These are phyloP conservation scores for Xerocomus brunneocitrinus DNA, from an alignment of 768 basidiomycete genomes.

Conservation along the genomic window DNA sequence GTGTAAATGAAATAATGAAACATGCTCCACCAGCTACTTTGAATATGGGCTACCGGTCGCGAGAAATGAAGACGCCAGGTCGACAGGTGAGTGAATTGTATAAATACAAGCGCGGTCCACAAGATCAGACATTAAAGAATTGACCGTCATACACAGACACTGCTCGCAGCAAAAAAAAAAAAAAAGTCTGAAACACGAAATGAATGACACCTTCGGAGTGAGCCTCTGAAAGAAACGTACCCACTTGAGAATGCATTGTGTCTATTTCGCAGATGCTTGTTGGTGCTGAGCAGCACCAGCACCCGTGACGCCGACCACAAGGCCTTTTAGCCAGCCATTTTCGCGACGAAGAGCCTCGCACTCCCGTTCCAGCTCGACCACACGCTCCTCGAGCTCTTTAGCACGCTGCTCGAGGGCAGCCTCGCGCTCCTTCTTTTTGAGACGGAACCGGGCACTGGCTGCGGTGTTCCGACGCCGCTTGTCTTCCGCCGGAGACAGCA, in stretches of 20 bases:
- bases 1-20: not conserved
- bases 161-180: not conserved
- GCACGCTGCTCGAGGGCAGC: slow-evolving; percentile 80
- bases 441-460: slow-evolving; percentile 86
- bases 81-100: slow-evolving; percentile 5
- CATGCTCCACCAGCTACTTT: not conserved
- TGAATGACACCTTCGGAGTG: not conserved
- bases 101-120: slow-evolving; percentile 14
- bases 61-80: not conserved
- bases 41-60: not conserved
- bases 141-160: not conserved
- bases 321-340: slow-evolving; percentile 88
- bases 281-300: slow-evolving; percentile 42
- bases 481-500: slow-evolving; percentile 66
- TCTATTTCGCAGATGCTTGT: slow-evolving; percentile 19
- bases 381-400: slow-evolving; percentile 78
- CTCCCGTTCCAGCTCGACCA: slow-evolving; percentile 82
- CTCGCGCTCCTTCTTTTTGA: slow-evolving; percentile 96
- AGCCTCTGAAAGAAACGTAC: not conserved
- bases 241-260: not conserved
- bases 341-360: slow-evolving; percentile 85
- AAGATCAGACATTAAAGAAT: not conserved
- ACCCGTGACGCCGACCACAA: slow-evolving; percentile 85
- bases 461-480: slow-evolving; percentile 93
- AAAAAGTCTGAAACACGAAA: not conserved